Base-by-base conservation (phyloP, 2,329 filamentous ascomycete genomes). In the Penicillium sp. region DNA sequence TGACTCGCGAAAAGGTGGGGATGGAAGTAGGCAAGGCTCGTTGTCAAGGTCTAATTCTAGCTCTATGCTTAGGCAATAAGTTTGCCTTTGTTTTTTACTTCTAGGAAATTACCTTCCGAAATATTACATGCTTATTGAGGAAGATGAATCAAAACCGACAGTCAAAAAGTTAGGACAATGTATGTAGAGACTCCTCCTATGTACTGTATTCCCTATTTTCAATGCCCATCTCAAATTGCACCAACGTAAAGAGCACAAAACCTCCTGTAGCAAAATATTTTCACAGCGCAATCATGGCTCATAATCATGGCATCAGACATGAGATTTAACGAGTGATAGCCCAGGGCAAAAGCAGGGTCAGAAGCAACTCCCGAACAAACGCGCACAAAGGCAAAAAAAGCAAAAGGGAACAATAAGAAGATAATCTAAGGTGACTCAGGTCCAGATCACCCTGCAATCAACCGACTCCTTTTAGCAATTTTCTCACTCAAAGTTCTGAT, bases 401-500 rank as follows among this genome's bases (percentile, higher is more conserved):
- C 18, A 48, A 26, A 18, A 50, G 4, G 11, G 35, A 39, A 30
- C 26, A 44, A 14, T 6, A 38, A 41, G 7, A 18, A 38, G n/a
- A 48, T 4, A 30, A 16, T 14, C 29, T 13, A 29, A 4, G n/a
- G 10, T 38, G 16, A 51, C 19, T 7, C 26, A 34, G 42, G 26
- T 26, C 23, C 10, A 18, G 30, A 13, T 2, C 34, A 45, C 16
- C 29, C 34, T 3, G 3, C 30, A 34, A 46, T 8, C 14, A 62
- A 41, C 9, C 50, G 51, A 23, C 53, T 61, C 14, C 54, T 53
- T 2, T 40, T 39, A 11, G 38, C 51, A 51, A 64, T 49, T 30
- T 63, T 63, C 36, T 58, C 55, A 42, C 61, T 60, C 19, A 64
- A 45, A 14, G 51, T 32, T n/a, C 34, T 47, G 18, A 64, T 58